Base-by-base conservation (phyloP, 164 flowering plant genomes). In the Vitis rotundifolia region DNA sequence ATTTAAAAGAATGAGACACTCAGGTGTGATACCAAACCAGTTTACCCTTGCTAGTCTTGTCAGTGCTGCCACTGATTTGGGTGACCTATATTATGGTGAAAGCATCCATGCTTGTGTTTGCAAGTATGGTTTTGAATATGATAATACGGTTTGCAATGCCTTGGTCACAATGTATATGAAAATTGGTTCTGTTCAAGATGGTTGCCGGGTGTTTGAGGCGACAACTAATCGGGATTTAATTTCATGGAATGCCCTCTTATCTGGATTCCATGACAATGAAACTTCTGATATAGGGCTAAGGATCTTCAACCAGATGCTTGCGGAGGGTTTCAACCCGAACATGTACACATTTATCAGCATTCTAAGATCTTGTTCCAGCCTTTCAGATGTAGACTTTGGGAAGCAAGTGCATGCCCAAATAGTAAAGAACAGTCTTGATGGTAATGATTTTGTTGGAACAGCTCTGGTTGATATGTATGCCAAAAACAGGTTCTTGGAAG, bases 181-280 rank as follows among this genome's bases (percentile, higher is more conserved):
- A 63, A 52, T 57, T 70, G 78, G 82, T 26, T 71, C n/a, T 58
- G 64, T 74, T 73, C 68, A 67, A 68, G 80, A 82, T 73, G 88
- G 90, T 63, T 73, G 47, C 60, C 70, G 56, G n/a, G 71, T 82
- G 12, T 85, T 87, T 61, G 56, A 77, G 51, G 52, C 68, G n/a
- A 79, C 83, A 76, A 51, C 4, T 9, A 37, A 77, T 31, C 71
- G 68, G 16, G 88, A 85, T 80, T 18, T 67, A 9, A 68, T 79
- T 67, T 77, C 88, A 59, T 87, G 88, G 91, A 87, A 85, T 68
- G 75, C 82, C 26, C 81, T 85, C 52, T 75, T 87, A 16, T 80
- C 86, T 48, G 87, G 88, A 60, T 82, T 76, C 69, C 86, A 82
- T 49, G 77, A 74, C 63, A 74, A 76, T 53, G 77, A 71, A 48